Base-by-base conservation (phyloP, 2,329 filamentous ascomycete species). In the Epichloe festucae region DNA sequence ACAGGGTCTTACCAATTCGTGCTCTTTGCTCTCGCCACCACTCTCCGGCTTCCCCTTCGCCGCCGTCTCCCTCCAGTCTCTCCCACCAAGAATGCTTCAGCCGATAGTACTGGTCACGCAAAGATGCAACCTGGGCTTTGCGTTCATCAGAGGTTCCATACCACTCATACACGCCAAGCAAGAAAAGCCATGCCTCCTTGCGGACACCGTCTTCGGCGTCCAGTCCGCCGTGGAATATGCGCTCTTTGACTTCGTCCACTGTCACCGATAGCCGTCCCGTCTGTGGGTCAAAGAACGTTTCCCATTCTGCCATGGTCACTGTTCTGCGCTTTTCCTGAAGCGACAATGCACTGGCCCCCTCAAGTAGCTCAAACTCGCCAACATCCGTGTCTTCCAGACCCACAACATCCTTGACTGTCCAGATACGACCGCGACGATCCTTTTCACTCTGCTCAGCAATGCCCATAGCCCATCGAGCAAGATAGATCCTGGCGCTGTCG, bases 61-160 rank as follows among this genome's bases (percentile, higher is more conserved):
- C 84, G 34, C 87, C 82, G 14, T 90, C 81, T 52, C 95, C 90
- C 2, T 93, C 78, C 59, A 96, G 82, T 39, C 86, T 78, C 67
- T 97, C 90, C 94, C 94, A 98, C 94, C 93, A 98, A 0, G 85
- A 78, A 5, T 86, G 89, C 68, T 98, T 98, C 43, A 98, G 75
- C 57, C 89, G 85, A 53, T 97, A 87, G 65, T 97, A 98, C 60
- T 94, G 89, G 60, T 98, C 93, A 10, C 93, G 77, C 36, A 94
- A 77, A 7, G 87, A 94, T 46, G 93, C 91, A 60, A 90, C 75
- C 59, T 90, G 79, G 0, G 84, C 88, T 60, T 83, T 87, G 40
- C 93, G 79, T 63, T 98, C 93, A 54, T 95, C 88, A 1, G 75
- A 75, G 0, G 85, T 89, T 66, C 89, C 95, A 59, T 95, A 82